These are phyloP conservation scores for Schoenoplectus tabernaemontani DNA, from an alignment of 202 grass and related monocot species.

Conservation along the genomic window DNA sequence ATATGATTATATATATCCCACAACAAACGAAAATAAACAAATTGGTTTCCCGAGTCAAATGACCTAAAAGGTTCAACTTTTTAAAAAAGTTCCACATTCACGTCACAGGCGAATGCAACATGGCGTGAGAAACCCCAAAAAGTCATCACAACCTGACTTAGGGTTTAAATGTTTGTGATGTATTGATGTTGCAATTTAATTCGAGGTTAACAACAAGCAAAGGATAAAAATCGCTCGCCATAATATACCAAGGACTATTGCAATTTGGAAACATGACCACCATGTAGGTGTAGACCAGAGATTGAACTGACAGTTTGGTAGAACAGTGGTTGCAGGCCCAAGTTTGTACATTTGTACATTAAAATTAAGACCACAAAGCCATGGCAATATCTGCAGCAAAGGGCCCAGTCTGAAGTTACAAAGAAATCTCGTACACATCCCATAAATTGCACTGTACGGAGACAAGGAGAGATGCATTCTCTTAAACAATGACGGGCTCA, in stretches of 20 bases:
- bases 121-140: background rate
- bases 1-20: background rate
- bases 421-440: background rate
- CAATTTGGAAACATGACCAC: background rate
- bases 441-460: background rate
- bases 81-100: background rate
- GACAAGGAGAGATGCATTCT: background rate
- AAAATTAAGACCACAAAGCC: background rate
- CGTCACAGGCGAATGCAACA: background rate
- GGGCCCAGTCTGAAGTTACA: background rate
- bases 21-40: background rate
- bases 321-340: background rate
- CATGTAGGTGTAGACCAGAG: background rate
- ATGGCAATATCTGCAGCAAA: background rate
- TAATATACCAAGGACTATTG: background rate
- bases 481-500: background rate
- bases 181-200: background rate
- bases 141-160: background rate
- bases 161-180: background rate
- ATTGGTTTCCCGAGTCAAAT: background rate
- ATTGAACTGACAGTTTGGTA: background rate
- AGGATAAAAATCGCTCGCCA: background rate
- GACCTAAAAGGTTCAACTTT: background rate
- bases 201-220: background rate
- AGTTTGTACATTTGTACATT: background rate